phyloP scores from a whole-genome alignment of 2,329 filamentous ascomycete species.

The Monilinia aucupariae region DNA sequence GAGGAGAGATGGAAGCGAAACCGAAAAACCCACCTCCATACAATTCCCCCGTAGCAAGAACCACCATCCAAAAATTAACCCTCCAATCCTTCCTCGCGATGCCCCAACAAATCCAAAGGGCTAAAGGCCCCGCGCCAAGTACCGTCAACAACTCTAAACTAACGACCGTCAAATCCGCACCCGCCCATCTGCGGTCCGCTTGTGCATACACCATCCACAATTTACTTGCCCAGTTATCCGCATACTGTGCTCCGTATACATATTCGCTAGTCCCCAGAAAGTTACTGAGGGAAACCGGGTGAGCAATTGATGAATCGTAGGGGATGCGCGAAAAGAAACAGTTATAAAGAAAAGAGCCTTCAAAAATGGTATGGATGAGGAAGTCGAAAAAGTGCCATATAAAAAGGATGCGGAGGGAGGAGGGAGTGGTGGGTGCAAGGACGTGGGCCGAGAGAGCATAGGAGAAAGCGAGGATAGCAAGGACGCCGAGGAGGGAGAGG shows the following conservation, averaged over 20 bases:
- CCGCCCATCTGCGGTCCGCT: constrained; percentile 59
- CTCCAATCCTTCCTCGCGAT: constrained; percentile 50
- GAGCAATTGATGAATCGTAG: constrained; percentile 37
- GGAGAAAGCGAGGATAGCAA: constrained; percentile 48
- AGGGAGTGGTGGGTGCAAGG: constrained; percentile 36
- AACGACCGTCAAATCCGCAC: constrained; percentile 56
- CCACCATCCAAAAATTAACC: constrained; percentile 56
- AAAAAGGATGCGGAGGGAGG: constrained; percentile 70
- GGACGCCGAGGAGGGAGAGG: constrained; percentile 50
- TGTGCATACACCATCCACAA: constrained; percentile 66
- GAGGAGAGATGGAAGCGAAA: not conserved
- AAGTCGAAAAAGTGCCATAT: constrained; percentile 94
- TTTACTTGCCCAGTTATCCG: constrained; percentile 49
- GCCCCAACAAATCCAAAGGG: constrained; percentile 55
- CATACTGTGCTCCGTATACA: constrained; percentile 52
- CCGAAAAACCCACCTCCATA: constrained; percentile 49
- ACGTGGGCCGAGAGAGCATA: constrained; percentile 44
- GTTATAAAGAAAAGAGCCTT: constrained; percentile 88
- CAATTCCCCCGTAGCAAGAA: constrained; percentile 60
- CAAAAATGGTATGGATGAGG: constrained; percentile 84
- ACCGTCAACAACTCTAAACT: constrained; percentile 63
- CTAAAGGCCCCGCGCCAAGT: constrained; percentile 55
- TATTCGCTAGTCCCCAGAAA: constrained; percentile 46
- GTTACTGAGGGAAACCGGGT: constrained; percentile 35
- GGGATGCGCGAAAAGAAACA: constrained; percentile 71